A percentile compares a stretch with the other conserved stretches of the same genome.
Evolutionary conservation across 768 basidiomycete species (phyloP).

Genomic region (Gautieria morchelliformis): DNA sequence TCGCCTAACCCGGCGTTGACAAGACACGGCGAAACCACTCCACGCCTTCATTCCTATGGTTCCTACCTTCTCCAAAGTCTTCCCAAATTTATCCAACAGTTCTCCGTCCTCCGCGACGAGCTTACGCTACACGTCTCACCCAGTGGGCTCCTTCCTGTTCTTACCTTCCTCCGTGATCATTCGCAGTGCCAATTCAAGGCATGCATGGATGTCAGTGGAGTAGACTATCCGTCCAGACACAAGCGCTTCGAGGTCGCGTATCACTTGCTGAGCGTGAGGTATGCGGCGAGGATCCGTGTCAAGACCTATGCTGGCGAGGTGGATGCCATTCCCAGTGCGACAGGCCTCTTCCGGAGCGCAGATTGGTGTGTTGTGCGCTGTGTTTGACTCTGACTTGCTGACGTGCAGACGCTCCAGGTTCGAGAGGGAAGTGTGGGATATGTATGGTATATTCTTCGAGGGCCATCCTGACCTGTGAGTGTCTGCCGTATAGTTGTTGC

Average conservation of each 20-base stretch:
- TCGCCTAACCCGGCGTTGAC: constrained; percentile 79
- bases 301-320: constrained; percentile 97
- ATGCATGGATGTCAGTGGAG: constrained; percentile 90
- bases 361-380: constrained; percentile 62
- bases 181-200: constrained; percentile 90
- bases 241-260: constrained; percentile 97
- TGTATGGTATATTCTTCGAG: constrained; percentile 94
- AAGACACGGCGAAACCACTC: constrained; percentile 61
- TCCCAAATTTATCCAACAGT: constrained; percentile 97
- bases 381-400: not conserved
- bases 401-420: constrained; percentile 44
- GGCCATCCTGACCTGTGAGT: constrained; percentile 93
- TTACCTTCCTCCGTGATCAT: constrained; percentile 93
- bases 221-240: constrained; percentile 87
- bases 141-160: constrained; percentile 68
- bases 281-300: constrained; percentile 82
- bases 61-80: constrained; percentile 89
- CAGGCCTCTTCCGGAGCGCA: constrained; percentile 76
- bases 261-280: constrained; percentile 73
- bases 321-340: constrained; percentile 78
- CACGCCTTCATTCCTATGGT: constrained; percentile 82
- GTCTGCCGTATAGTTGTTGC: constrained; percentile 7
- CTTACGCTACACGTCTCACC: constrained; percentile 83
- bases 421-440: constrained; percentile 96
- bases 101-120: constrained; percentile 94